Evolutionary conservation across 306 rosid species (phyloP).

Genomic region (Amphicarpaea edgeworthii): DNA sequence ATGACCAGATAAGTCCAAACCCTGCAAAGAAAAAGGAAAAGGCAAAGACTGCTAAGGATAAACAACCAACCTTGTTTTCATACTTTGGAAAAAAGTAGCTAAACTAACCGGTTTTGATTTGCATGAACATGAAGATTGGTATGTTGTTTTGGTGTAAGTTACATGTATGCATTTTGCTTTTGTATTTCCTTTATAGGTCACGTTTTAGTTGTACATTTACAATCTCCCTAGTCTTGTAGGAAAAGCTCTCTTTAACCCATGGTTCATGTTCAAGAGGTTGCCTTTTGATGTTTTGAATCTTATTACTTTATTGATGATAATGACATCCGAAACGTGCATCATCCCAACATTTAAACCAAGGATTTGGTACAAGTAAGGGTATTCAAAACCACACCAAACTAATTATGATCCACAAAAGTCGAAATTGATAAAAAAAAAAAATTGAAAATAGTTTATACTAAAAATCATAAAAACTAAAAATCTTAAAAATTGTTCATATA

Average conservation of each 20-base stretch:
- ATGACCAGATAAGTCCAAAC: slow-evolving; percentile 45
- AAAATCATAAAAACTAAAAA: too few relatives aligned
- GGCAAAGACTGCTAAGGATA: slow-evolving; percentile 56
- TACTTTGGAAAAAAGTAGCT: slow-evolving; percentile 71
- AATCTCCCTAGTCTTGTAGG: slow-evolving; percentile 13
- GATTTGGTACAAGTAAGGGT: too few relatives aligned
- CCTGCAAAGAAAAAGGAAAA: slow-evolving; percentile 69
- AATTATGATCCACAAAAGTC: too few relatives aligned
- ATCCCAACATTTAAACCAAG: background rate
- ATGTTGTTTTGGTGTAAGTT: slow-evolving; percentile 38
- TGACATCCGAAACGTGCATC: background rate
- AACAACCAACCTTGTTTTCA: slow-evolving; percentile 73
- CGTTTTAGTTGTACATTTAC: background rate
- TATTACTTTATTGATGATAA: background rate
- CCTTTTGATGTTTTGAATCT: background rate
- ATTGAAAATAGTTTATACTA: too few relatives aligned
- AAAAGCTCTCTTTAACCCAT: background rate
- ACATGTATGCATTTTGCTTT: slow-evolving; percentile 35
- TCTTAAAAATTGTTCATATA: too few relatives aligned
- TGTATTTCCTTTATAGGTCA: slow-evolving; percentile 3
- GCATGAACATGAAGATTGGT: slow-evolving; percentile 9
- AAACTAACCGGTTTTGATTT: slow-evolving; percentile 21
- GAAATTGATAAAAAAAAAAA: too few relatives aligned
- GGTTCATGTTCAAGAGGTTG: slow-evolving; percentile 33
- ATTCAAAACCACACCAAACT: too few relatives aligned